A percentile compares a stretch with the other conserved stretches of the same genome.
Evolutionary conservation across 75 land plant genomes (phyloP).

Genomic region (Pinus taeda): DNA sequence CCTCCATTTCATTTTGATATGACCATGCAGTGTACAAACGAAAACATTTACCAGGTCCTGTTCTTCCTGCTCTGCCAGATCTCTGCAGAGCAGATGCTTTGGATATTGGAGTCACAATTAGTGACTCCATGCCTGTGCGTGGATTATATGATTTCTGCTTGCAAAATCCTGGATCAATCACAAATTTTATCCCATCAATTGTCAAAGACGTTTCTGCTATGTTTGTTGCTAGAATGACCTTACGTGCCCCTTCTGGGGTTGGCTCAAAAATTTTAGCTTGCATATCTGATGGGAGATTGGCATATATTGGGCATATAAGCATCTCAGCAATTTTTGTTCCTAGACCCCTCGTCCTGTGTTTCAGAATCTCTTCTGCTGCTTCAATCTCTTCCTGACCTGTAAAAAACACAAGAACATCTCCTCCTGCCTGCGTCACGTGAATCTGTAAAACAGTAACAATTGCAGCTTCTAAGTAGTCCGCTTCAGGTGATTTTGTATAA

Average conservation of each 20-base stretch:
- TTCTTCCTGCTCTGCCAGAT: slow-evolving; percentile 96
- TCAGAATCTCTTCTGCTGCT: slow-evolving; percentile 84
- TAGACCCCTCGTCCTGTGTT: slow-evolving; percentile 75
- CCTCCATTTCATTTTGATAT: slow-evolving; percentile 81
- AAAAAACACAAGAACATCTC: slow-evolving; percentile 92
- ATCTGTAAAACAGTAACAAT: slow-evolving; percentile 91
- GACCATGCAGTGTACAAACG: slow-evolving; percentile 81
- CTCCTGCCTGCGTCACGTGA: slow-evolving; percentile 87
- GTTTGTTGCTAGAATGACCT: slow-evolving; percentile 93
- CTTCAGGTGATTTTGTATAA: slow-evolving; percentile 97
- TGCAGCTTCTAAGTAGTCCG: slow-evolving; percentile 96
- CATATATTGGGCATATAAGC: slow-evolving; percentile 96
- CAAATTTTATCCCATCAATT: slow-evolving; percentile 95
- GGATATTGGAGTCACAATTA: slow-evolving; percentile 79
- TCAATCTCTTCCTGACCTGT: slow-evolving; percentile 99
- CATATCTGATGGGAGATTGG: slow-evolving; percentile 91
- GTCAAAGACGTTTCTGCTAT: slow-evolving; percentile 98
- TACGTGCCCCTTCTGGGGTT: slow-evolving; percentile 96
- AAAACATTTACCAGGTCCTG: slow-evolving; percentile 95
- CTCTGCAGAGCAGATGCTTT: slow-evolving; percentile 94
- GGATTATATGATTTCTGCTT: slow-evolving; percentile 96
- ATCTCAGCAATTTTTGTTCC: slow-evolving; percentile 90
- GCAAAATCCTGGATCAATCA: slow-evolving; percentile 96
- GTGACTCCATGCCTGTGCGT: slow-evolving; percentile 95
- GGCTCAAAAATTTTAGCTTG: slow-evolving; percentile 97